Evolutionary conservation across 805 yeast species (phyloP), one percentile per base, ranked within the genome.

Genomic region (Yueomyces sinensis): DNA sequence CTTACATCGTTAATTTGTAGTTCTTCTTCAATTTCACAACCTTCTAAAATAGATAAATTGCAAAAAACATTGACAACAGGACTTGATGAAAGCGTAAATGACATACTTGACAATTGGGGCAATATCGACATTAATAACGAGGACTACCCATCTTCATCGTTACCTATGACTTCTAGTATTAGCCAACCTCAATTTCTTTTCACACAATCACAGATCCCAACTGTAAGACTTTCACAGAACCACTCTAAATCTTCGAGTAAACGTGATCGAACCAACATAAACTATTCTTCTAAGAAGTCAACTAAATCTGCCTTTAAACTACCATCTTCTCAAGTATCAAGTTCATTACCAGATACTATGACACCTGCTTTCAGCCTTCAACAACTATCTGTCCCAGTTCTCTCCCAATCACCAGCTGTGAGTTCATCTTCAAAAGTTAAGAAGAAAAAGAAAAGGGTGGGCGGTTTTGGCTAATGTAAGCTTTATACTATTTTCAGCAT

Each of bases 381-480:
- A 43, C 53, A 48, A 33, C 36, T 45, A 16, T 35, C 38, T 1
- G 30, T 44, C 4, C 36, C 48, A 5, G 37, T 42, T 15, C 24
- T 39, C 6, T 45, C 50, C 9, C 46, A 42, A 30, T 42, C 50
- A 16, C 47, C 41, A 33, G 35, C 32, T 37, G 40, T 25, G n/a
- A 18, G 30, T n/a, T 23, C 27, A 9, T 40, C 47, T 3, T 41
- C 36, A 32, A 27, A 33, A 27, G 19, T 38, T 4, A 54, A 50
- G 37, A 58, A 53, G 44, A 61, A 56, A 44, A 68, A 64, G 56
- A 67, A 63, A 16, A 63, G 59, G 41, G 60, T 63, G 37, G 63
- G 72, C 13, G 76, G 76, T 4, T 70, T 71, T 50, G 66, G 65
- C 19, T 69, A 45, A 35, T 11, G 11, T 20, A 20, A 7, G 24